Conservation (phyloP, 495 filamentous ascomycete species). For the Penicillium dipodomyicola region DNA sequence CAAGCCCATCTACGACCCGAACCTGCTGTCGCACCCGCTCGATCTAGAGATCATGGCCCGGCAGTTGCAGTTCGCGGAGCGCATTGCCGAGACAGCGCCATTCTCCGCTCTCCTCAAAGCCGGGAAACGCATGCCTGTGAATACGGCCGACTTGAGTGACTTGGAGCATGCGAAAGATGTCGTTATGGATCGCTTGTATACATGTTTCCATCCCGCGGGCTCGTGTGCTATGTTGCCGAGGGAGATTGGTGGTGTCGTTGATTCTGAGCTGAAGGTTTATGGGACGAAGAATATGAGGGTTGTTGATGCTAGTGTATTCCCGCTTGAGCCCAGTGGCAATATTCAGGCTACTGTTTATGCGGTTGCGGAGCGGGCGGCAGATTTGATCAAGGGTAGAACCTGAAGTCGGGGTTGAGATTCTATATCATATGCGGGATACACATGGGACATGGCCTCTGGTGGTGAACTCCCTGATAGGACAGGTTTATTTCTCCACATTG, state of each 20-base stretch:
- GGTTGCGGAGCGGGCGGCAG: slow-evolving; percentile 52
- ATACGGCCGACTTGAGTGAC: slow-evolving; percentile 11
- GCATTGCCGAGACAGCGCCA: slow-evolving; percentile 7
- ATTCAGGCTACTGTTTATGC: slow-evolving; percentile 53
- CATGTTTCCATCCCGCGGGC: slow-evolving; percentile 24
- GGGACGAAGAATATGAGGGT: slow-evolving; percentile 49
- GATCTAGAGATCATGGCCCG: slow-evolving; percentile 46
- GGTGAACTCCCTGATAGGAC: background rate
- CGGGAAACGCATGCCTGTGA: slow-evolving; percentile 13
- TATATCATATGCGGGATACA: too few species aligned
- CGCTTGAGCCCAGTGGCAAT: slow-evolving; percentile 47
- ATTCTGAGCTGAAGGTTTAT: slow-evolving; percentile 43
- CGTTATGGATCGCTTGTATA: slow-evolving; percentile 20
- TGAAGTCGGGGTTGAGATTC: too few species aligned
- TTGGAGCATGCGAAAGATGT: slow-evolving; percentile 24
- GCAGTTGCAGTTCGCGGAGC: slow-evolving; percentile 20
- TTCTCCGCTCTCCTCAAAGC: slow-evolving; percentile 16
- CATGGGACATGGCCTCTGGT: background rate
- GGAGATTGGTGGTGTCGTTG: slow-evolving; percentile 46
- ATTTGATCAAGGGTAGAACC: too few species aligned
- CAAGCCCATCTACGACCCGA: slow-evolving; percentile 16
- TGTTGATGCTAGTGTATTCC: slow-evolving; percentile 56
- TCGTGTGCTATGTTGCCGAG: slow-evolving; percentile 47
- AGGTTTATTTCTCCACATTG: background rate
- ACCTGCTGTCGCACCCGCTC: slow-evolving; percentile 25